Evolutionary conservation across 73 alveolate genomes (phyloP).

Genomic region (Tetrahymena thermophila): DNA sequence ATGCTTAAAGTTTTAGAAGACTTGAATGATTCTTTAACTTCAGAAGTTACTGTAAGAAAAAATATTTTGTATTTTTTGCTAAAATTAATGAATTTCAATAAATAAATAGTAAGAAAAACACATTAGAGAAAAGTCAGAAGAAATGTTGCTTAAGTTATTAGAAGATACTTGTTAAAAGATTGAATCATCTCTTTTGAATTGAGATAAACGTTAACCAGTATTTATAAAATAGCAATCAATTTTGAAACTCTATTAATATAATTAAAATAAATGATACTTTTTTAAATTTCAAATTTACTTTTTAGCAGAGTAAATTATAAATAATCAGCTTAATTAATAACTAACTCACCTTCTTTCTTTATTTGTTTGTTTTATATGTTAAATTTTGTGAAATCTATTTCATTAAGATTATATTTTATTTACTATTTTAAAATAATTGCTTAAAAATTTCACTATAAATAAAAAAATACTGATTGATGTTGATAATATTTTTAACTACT

Average conservation of each 20-base stretch:
- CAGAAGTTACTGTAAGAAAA: neutral
- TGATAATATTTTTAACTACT: neutral
- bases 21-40: neutral
- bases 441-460: neutral
- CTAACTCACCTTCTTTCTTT: too few relatives aligned
- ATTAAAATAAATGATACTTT: neutral
- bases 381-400: neutral
- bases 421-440: neutral
- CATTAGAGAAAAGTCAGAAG: neutral
- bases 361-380: neutral
- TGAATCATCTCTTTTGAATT: neutral
- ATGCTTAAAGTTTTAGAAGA: neutral
- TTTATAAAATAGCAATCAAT: neutral
- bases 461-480: neutral
- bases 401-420: neutral
- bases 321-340: too few relatives aligned
- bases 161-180: neutral
- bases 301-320: neutral
- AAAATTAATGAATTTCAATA: neutral
- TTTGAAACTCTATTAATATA: neutral
- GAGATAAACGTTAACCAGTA: neutral
- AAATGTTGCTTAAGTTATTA: neutral
- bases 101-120: neutral
- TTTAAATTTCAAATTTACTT: neutral
- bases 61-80: neutral